phyloP scores from a whole-genome alignment of 108 stramenopile species.

The Ochromonas danica region DNA sequence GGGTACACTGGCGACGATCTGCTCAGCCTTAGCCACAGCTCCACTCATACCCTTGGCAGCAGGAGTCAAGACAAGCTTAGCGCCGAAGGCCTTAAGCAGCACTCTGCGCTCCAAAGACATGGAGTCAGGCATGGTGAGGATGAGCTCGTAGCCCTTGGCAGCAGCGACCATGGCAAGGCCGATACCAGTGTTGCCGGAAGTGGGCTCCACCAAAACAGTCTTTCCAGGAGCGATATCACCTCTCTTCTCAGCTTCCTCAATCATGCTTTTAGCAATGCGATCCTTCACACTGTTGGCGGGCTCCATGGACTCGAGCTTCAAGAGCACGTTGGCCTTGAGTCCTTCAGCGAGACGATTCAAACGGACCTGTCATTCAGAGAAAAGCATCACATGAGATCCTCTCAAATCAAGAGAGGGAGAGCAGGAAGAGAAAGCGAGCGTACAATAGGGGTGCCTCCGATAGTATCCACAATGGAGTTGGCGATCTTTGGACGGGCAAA shows the following conservation, averaged over 20 bases:
- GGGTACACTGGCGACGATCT: constrained; percentile 45
- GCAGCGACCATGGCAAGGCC: constrained; percentile 84
- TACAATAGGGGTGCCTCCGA: constrained; percentile 2
- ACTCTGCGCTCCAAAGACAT: constrained; percentile 84
- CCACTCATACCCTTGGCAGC: constrained; percentile 67
- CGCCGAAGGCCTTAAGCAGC: constrained; percentile 57
- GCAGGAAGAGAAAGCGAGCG: too few species aligned
- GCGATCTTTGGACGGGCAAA: constrained; percentile 7
- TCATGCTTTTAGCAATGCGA: constrained; percentile 68
- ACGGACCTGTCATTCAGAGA: too few species aligned
- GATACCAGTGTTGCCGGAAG: constrained; percentile 47
- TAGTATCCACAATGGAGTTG: background rate
- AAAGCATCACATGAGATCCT: too few species aligned
- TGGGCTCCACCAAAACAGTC: constrained; percentile 18
- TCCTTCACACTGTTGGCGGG: constrained; percentile 73
- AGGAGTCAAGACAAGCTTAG: constrained; percentile 65
- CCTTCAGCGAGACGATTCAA: constrained; percentile 39
- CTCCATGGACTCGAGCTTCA: constrained; percentile 60
- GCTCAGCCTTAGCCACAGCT: constrained; percentile 70
- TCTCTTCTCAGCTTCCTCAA: constrained; percentile 65
- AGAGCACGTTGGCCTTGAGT: background rate
- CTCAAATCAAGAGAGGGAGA: too few species aligned
- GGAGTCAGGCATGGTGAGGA: constrained; percentile 81
- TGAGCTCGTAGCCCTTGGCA: constrained; percentile 74
- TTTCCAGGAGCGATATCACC: constrained; percentile 62